Base-by-base conservation (phyloP, 108 stramenopile genomes). In the Cylindrotheca closterium region DNA sequence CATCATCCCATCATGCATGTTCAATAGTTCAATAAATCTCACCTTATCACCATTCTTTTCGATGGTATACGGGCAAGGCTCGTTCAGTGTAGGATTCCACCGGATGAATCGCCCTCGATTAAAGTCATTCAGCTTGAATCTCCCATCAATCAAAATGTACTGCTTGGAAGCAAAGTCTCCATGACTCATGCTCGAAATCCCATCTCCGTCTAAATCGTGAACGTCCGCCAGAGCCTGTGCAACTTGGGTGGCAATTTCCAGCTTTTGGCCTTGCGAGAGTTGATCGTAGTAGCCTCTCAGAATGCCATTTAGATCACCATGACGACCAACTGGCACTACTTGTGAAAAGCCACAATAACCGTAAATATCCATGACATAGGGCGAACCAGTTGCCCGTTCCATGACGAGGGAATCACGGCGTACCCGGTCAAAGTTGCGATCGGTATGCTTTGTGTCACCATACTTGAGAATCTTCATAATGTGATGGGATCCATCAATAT, bases 401-500 rank as follows among this genome's bases (percentile, higher is more conserved):
- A 84, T 84, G 57, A 80, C 80, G 15, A 81, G 53, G 17, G 83
- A 79, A 51, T 84, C 83, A 12, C 73, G 57, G 3, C 50, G 4
- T 27, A 28, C 3, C 3, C 84, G 80, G 29, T 52, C 47, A 19
- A 34, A 24, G 52, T 65, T 42, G 37, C 37, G 37, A 42, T 42
- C 37, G 10, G 37, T 42, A 23, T 60, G 53, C 59, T 83, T 77
- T 15, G 80, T 65, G 0, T 56, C 60, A 51, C 81, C 71, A 25
- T 58, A 60, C 54, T 83, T 83, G 84, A 88, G 83, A 42, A 82
- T 65, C 61, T 88, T 88, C 33, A 88, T 71, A 2, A 88, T 84
- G 15, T 61, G 26, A 17, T 51, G 8, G 10, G 52, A 42, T 42
- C 37, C 37, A 15, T 42, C 37, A 7, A 42, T 15, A 42, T 42